These are phyloP conservation scores for Pogostemon cablin DNA, from an alignment of 257 asterid genomes.

Conservation along the genomic window DNA sequence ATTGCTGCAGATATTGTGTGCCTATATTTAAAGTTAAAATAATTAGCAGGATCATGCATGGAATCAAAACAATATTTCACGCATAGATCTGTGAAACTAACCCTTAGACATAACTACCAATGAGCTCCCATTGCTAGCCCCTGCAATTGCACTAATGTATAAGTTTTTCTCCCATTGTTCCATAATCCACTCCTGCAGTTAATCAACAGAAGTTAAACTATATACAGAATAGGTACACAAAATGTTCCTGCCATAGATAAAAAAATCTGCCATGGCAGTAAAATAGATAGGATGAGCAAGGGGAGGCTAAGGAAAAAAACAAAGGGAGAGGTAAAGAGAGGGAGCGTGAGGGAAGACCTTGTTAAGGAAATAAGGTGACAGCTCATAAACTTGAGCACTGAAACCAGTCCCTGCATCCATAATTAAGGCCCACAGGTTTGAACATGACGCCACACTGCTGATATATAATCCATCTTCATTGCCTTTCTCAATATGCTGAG, in stretches of 20 bases:
- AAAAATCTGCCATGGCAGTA: too few relatives aligned
- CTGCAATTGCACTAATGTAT: constrained; percentile 73
- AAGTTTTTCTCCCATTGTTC: constrained; percentile 70
- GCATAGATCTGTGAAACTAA: constrained; percentile 35
- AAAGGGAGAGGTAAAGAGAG: not conserved
- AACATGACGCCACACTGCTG: constrained; percentile 67
- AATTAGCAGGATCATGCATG: not conserved
- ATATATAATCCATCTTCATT: constrained; percentile 69
- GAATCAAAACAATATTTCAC: not conserved
- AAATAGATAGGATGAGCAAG: not conserved
- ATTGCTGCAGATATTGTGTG: constrained; percentile 60
- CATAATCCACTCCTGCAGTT: constrained; percentile 71
- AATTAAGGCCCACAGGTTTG: constrained; percentile 72
- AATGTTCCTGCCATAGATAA: not conserved
- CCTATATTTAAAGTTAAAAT: constrained; percentile 43
- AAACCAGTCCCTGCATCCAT: constrained; percentile 87
- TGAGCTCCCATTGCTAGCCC: constrained; percentile 66
- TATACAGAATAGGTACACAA: not conserved
- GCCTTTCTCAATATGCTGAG: constrained; percentile 77
- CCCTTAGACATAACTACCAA: constrained; percentile 76
- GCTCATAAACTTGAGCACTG: constrained; percentile 60
- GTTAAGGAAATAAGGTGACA: constrained; percentile 66
- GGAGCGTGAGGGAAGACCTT: constrained; percentile 41
- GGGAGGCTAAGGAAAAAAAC: not conserved
- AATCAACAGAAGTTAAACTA: not conserved